phyloP scores from a whole-genome alignment of 345 rosid species.

The Salix caprea region DNA sequence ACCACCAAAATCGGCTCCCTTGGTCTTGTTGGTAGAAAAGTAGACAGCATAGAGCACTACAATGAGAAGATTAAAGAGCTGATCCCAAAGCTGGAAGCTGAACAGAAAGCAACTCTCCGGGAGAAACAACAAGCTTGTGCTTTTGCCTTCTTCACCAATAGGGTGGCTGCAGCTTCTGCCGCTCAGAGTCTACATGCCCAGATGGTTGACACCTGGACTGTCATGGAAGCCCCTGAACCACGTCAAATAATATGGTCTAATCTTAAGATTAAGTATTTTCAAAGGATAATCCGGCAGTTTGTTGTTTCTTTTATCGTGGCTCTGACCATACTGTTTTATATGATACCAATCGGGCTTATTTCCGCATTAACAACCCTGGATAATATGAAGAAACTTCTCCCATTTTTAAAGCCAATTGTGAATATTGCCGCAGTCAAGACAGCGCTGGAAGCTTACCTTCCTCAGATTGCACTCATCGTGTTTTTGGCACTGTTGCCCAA shows the following conservation, averaged over 20 bases:
- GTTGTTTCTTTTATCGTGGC: constrained; percentile 53
- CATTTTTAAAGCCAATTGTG: constrained; percentile 61
- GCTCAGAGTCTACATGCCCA: constrained; percentile 77
- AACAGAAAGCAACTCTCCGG: constrained; percentile 59
- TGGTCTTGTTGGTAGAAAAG: constrained; percentile 63
- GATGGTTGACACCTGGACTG: constrained; percentile 64
- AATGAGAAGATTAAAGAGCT: constrained; percentile 54
- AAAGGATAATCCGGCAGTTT: constrained; percentile 49
- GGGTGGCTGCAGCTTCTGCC: constrained; percentile 65
- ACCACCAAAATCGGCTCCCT: constrained; percentile 57
- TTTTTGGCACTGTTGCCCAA: constrained; percentile 71
- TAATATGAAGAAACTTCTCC: constrained; percentile 61
- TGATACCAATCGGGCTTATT: constrained; percentile 67
- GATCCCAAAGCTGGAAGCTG: constrained; percentile 54
- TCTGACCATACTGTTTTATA: constrained; percentile 62
- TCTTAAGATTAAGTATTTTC: constrained; percentile 52
- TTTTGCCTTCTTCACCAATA: constrained; percentile 64
- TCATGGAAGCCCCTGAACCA: constrained; percentile 65
- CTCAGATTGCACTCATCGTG: constrained; percentile 71
- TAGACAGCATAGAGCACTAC: constrained; percentile 72
- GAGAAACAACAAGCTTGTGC: constrained; percentile 77
- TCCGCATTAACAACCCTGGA: constrained; percentile 74
- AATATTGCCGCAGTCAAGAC: constrained; percentile 40
- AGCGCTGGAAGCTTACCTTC: constrained; percentile 77
- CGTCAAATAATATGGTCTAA: constrained; percentile 65